Conservation (phyloP, 139 green algal species). For the Axilococcus clingmanii region DNA sequence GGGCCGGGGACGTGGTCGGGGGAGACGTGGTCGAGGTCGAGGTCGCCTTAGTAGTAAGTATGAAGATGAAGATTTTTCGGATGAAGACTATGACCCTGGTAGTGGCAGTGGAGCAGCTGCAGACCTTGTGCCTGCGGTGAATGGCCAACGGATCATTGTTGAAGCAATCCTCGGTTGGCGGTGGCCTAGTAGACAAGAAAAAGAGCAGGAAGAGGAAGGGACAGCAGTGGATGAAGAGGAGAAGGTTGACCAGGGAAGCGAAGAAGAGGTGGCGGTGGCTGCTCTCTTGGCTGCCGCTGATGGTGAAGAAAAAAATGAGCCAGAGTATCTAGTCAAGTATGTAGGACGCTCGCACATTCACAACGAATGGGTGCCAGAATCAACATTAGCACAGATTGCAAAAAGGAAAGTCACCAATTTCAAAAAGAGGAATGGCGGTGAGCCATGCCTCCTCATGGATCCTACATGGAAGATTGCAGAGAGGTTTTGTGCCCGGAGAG, state of each 20-base stretch:
- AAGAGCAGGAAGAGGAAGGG: background rate
- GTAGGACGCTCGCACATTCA: slow-evolving; percentile 58
- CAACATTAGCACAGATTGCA: slow-evolving; percentile 48
- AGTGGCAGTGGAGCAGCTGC: slow-evolving; percentile 11
- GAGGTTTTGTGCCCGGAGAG: slow-evolving; percentile 54
- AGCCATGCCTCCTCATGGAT: slow-evolving; percentile 30
- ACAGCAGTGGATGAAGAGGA: background rate
- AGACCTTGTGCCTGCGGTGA: background rate
- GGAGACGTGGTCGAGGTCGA: slow-evolving; percentile 8
- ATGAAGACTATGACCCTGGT: slow-evolving; percentile 33
- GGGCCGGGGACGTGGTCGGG: slow-evolving; percentile 8
- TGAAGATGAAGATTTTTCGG: slow-evolving; percentile 36
- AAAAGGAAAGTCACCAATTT: slow-evolving; percentile 77
- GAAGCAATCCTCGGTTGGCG: slow-evolving; percentile 67
- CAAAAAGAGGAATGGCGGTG: slow-evolving; percentile 47
- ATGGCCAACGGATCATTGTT: slow-evolving; percentile 29
- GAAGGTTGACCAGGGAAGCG: background rate
- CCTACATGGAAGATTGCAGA: slow-evolving; percentile 47
- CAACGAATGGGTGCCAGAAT: slow-evolving; percentile 72
- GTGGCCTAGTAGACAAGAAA: slow-evolving; percentile 9
- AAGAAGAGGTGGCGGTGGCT: slow-evolving; percentile 44
- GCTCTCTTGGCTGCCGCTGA: slow-evolving; percentile 43
- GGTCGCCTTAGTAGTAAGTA: slow-evolving; percentile 17
- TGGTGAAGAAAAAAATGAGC: slow-evolving; percentile 23
- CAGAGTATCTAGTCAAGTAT: slow-evolving; percentile 84